These are phyloP conservation scores for Bothriochloa decipiens DNA, from an alignment of 176 grass and related monocot species.

Conservation along the genomic window DNA sequence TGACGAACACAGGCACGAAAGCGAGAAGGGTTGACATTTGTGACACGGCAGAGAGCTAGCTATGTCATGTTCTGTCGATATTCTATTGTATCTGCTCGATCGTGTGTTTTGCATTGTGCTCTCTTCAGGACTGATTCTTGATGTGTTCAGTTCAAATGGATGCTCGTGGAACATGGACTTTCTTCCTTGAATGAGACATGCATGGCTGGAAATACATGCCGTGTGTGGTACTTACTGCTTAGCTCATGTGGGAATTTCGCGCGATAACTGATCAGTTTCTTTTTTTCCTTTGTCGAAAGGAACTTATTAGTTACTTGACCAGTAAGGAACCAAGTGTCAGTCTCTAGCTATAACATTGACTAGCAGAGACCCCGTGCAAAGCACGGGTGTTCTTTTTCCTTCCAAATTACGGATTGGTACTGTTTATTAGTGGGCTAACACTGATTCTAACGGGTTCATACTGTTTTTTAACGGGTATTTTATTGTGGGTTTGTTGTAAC, in stretches of 20 bases:
- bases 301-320: neutral
- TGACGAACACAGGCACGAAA: neutral
- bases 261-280: too few species aligned
- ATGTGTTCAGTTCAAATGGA: too few species aligned
- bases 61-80: neutral
- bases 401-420: too few species aligned
- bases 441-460: too few species aligned
- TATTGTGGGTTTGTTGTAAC: too few species aligned
- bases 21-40: neutral
- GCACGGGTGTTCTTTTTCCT: too few species aligned
- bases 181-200: conserved; percentile 3
- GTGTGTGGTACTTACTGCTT: neutral
- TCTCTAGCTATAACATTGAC: too few species aligned
- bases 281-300: too few species aligned
- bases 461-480: too few species aligned
- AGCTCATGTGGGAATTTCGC: neutral
- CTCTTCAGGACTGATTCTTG: conserved; percentile 32
- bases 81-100: neutral
- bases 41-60: neutral
- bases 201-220: neutral
- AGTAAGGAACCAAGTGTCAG: too few species aligned
- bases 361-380: too few species aligned
- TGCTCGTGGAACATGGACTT: neutral
- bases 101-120: neutral
- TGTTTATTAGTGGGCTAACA: too few species aligned